Evolutionary conservation across 352 stramenopile genomes (phyloP), one percentile per base, ranked within the genome.

Genomic region (Phytophthora pinifolia): DNA sequence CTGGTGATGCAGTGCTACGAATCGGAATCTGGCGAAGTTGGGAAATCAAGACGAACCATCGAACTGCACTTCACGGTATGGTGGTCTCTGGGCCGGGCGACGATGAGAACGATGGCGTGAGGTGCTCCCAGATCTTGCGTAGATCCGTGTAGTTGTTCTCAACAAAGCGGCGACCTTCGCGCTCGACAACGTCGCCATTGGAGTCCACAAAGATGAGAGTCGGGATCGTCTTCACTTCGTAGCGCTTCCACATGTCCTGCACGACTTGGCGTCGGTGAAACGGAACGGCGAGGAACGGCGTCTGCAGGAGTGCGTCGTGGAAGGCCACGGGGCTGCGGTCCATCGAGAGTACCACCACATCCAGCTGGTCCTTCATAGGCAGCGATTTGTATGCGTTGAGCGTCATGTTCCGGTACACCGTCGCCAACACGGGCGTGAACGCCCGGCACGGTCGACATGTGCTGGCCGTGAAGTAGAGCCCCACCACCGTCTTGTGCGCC

Each of bases 141-240:
- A 88, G 61, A 51, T 88, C 77, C 31, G 58, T 79, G 63, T 74
- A 88, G 65, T 88, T 66, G 57, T 74, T 74, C 63, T 88, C 77
- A 25, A 88, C 47, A 15, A 88, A 72, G 27, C 67, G 67, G 44
- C 78, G 72, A n/a, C 78, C 78, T 17, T 88, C 75, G 48, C 75
- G 70, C 66, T 83, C 75, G 48, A 88, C 59, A 20, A 79, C 72
- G 31, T 83, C 72, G 47, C 78, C 78, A 48, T 83, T 68, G 22
- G 73, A 61, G 52, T 88, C 71, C 46, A 88, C 73, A 32, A 88
- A 88, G 39, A 88, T 76, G 51, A 88, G 77, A 41, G 72, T 72
- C 53, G 77, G 77, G 52, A 88, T 86, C 46, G 66, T 83, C 68
- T 83, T 84, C 17, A 86, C 73, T 30, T 88, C 72, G 64, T 88